Evolutionary conservation across 306 rosid species (phyloP).

Genomic region (Morella rubra): DNA sequence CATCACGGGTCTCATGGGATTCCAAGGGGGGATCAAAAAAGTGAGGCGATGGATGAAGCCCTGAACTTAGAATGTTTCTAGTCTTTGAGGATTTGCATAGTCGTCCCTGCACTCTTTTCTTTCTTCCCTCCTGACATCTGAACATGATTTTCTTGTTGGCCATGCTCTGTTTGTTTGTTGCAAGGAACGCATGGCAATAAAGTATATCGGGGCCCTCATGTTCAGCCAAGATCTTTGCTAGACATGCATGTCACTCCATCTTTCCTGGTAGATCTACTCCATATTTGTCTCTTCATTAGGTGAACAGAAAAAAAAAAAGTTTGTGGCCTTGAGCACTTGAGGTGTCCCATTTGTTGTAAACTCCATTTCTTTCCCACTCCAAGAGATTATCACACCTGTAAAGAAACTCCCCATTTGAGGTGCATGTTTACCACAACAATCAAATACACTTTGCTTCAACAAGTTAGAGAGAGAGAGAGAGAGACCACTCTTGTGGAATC

Average conservation of each 20-base stretch:
- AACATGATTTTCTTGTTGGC: slow-evolving; percentile 56
- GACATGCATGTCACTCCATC: slow-evolving; percentile 24
- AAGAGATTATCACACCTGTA: slow-evolving; percentile 2
- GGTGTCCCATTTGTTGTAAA: slow-evolving; percentile 16
- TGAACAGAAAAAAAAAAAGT: not conserved
- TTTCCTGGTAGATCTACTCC: slow-evolving; percentile 29
- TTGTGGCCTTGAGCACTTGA: slow-evolving; percentile 29
- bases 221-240: slow-evolving; percentile 20
- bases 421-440: slow-evolving; percentile 23
- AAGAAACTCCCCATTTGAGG: slow-evolving; percentile 5
- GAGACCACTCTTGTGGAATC: slow-evolving; percentile 21
- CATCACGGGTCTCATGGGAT: slow-evolving; percentile 40
- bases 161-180: slow-evolving; percentile 62
- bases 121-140: slow-evolving; percentile 31
- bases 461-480: slow-evolving; percentile 31
- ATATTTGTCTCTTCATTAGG: slow-evolving; percentile 17
- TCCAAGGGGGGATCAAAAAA: slow-evolving; percentile 43
- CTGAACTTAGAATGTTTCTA: slow-evolving; percentile 26
- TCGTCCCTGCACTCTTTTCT: slow-evolving; percentile 37
- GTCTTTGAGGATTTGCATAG: slow-evolving; percentile 30
- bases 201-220: slow-evolving; percentile 49
- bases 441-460: slow-evolving; percentile 48
- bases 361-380: slow-evolving; percentile 27
- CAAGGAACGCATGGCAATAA: slow-evolving; percentile 40
- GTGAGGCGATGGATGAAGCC: slow-evolving; percentile 31